These are phyloP conservation scores for Hordeum pubiflorum DNA, from an alignment of 202 grass and related monocot species.

Conservation along the genomic window DNA sequence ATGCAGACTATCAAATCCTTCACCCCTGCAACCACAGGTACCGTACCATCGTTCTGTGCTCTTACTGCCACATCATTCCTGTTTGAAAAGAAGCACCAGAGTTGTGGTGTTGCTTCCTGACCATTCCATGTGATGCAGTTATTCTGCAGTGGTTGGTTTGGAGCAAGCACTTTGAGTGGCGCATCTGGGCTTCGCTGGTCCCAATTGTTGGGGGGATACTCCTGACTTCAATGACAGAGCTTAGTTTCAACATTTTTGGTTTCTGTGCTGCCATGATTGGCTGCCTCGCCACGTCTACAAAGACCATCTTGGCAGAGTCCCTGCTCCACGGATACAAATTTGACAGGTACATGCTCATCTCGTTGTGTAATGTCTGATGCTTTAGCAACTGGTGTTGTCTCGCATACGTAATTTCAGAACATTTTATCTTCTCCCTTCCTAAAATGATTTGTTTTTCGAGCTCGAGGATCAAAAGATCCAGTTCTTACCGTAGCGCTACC, in stretches of 20 bases:
- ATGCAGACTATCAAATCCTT: constrained; percentile 99
- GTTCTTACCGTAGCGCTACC: neutral
- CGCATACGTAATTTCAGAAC: neutral
- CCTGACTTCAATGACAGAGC: constrained; percentile 82
- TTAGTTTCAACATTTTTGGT: constrained; percentile 93
- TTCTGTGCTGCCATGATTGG: constrained; percentile 93
- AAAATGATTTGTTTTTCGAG: neutral
- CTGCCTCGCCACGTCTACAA: constrained; percentile 86
- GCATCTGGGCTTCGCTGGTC: constrained; percentile 85
- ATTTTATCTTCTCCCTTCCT: neutral
- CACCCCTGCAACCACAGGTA: constrained; percentile 96
- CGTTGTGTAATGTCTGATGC: neutral
- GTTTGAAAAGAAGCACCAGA: neutral
- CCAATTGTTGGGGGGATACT: constrained; percentile 95
- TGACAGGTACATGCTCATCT: constrained; percentile 65
- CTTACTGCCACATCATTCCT: neutral
- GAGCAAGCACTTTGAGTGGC: constrained; percentile 86
- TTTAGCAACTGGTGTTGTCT: neutral
- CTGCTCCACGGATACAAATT: constrained; percentile 96
- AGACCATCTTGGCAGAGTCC: constrained; percentile 93
- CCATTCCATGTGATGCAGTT: constrained; percentile 32
- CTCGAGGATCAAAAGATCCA: neutral
- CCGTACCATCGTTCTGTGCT: neutral
- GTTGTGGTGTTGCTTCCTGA: neutral
- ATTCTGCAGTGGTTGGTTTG: constrained; percentile 96